A percentile compares a stretch with the other conserved stretches of the same genome.
Conservation (phyloP, 1,139 yeast genomes). For the Hyphopichia khmerensis region DNA sequence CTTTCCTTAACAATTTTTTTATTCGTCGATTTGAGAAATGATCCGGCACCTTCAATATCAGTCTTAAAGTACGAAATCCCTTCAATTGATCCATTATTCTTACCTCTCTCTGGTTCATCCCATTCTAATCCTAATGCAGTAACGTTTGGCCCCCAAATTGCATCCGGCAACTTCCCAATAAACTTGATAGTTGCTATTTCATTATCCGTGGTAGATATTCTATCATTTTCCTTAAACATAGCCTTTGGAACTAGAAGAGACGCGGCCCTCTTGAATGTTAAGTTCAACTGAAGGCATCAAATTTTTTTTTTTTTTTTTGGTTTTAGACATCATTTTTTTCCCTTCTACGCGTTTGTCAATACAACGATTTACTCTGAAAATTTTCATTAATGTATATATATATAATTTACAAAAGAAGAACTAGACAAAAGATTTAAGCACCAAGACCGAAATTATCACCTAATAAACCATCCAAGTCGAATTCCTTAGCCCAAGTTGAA, state of each 20-base stretch:
- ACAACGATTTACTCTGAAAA: no score
- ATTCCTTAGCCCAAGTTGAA: conserved; percentile 89
- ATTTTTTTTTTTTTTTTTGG: no score
- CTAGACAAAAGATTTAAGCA: conserved; percentile 3
- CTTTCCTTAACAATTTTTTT: conserved; percentile 23
- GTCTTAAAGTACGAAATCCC: conserved; percentile 60
- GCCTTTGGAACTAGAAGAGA: neutral
- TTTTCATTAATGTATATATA: neutral
- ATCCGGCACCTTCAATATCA: conserved; percentile 44
- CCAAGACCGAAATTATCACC: conserved; percentile 34
- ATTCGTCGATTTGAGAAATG: conserved; percentile 58
- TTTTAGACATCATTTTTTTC: no score
- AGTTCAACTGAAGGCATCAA: no score
- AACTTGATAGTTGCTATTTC: conserved; percentile 63
- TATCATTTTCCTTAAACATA: conserved; percentile 29
- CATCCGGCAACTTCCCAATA: conserved; percentile 49
- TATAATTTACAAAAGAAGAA: conserved; percentile 1
- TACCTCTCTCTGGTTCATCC: conserved; percentile 73
- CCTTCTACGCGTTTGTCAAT: no score
- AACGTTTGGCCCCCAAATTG: conserved; percentile 55
- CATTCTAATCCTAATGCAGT: conserved; percentile 80
- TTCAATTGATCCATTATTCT: conserved; percentile 71
- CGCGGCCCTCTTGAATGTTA: no score
- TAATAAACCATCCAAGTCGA: conserved; percentile 83
- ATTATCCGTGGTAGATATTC: conserved; percentile 46